Conservation (phyloP, 352 stramenopile genomes). For the Plasmopara muralis region DNA sequence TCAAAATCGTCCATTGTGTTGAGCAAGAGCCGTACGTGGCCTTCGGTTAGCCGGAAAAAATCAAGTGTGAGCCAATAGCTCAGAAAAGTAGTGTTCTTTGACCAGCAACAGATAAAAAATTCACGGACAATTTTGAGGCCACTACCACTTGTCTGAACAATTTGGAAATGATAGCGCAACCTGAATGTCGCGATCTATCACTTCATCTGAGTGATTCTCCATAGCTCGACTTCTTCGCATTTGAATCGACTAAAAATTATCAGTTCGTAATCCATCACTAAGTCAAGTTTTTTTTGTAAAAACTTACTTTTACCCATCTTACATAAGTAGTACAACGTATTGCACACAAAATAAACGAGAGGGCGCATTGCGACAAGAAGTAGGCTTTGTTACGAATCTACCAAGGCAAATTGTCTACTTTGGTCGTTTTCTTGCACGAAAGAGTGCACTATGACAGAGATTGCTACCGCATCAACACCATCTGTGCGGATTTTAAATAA, state of each 20-base stretch:
- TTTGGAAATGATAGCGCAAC: not conserved
- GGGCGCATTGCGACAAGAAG: not conserved
- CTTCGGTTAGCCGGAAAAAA: slow-evolving; percentile 10
- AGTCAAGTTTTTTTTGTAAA: too few relatives aligned
- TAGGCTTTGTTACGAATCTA: not conserved
- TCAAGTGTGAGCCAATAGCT: slow-evolving; percentile 4
- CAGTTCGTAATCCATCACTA: not conserved
- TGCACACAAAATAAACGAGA: not conserved
- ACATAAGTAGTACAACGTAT: not conserved
- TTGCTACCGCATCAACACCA: not conserved
- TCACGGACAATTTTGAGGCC: too few relatives aligned
- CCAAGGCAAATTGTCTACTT: not conserved
- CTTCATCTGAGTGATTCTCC: not conserved
- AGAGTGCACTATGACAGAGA: not conserved
- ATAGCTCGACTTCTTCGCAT: not conserved
- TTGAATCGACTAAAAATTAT: not conserved
- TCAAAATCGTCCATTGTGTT: slow-evolving; percentile 1
- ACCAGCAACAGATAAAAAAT: too few relatives aligned
- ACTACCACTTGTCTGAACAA: not conserved
- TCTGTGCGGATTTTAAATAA: not conserved
- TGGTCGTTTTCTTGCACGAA: not conserved
- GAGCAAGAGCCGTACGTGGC: not conserved
- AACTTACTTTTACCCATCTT: not conserved
- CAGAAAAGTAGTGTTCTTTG: too few relatives aligned
- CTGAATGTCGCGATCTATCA: not conserved